Base-by-base conservation (phyloP, 345 rosid species). In the Excoecaria agallocha region DNA sequence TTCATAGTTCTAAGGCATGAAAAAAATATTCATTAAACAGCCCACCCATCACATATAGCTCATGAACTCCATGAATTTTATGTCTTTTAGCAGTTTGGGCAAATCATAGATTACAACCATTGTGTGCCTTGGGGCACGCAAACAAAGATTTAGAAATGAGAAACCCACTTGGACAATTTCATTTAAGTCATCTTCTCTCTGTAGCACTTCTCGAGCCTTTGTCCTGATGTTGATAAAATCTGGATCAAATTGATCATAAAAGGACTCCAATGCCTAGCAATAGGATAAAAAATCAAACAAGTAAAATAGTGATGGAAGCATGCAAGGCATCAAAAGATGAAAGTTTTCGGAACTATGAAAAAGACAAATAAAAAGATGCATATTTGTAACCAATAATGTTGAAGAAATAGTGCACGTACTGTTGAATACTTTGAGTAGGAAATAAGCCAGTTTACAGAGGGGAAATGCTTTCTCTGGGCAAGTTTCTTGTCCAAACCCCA, bases 401-500 rank as follows among this genome's bases (percentile, higher is more conserved):
- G 68, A 24, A 48, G 65, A 76, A 69, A 68, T 35, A 63, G 59
- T 60, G 54, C 78, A 76, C 90, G 75, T 87, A 96, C 99, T 79
- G 91, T 66, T 19, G 99, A 87, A 71, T 96, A 96, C 85, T 96
- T 96, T 20, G 99, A 96, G 88, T 96, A 96, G 63, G 99, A 96
- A 79, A 96, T 96, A 71, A 96, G 88, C 99, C 99, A 96, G 78
- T 95, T 95, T 22, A 95, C 99, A 74, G 99, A 95, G 66, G 99
- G 99, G 69, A 96, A 96, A 89, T 96, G 99, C 77, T 96, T 96
- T 83, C 99, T 89, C 86, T 93, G 99, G n/a, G 99, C 98, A 83
- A 96, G 96, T 85, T 96, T 96, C 90, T 96, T 96, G 85, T 96
- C 99, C 81, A 96, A 87, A 83, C 99, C 99, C 99, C 99, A 96